A percentile compares a stretch with the other conserved stretches of the same genome.
These are phyloP conservation scores for Fusarium napiforme DNA, from an alignment of 2,329 filamentous ascomycete genomes.

Conservation along the genomic window DNA sequence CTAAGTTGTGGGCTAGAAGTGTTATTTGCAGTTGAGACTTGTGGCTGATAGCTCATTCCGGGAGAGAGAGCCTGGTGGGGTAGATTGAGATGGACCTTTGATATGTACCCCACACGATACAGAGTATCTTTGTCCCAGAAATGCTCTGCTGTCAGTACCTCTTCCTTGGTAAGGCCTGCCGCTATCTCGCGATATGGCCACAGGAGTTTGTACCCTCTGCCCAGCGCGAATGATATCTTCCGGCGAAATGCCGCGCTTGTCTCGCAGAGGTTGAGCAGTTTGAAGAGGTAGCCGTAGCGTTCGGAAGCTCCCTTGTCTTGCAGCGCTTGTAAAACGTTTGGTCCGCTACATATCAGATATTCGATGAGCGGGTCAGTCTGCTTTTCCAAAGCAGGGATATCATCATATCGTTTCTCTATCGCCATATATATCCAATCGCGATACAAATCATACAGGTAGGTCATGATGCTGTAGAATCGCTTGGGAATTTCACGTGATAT, in stretches of 20 bases:
- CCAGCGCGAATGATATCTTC: not conserved
- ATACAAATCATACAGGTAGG: fast-evolving
- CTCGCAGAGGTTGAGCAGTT: not conserved
- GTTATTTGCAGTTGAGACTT: too few relatives aligned
- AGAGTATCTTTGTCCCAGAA: not conserved
- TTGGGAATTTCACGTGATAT: too few relatives aligned
- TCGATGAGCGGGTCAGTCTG: not conserved
- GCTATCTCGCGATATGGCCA: not conserved
- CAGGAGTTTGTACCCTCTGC: not conserved
- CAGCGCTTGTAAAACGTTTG: not conserved
- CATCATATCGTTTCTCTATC: too few relatives aligned
- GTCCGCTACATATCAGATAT: not conserved
- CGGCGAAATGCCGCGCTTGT: not conserved
- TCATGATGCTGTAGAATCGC: not conserved
- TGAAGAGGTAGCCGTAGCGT: not conserved
- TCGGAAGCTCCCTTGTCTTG: fast-evolving
- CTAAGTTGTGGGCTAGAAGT: too few relatives aligned
- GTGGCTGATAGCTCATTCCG: too few relatives aligned
- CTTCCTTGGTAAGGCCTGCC: not conserved
- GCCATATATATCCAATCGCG: not conserved
- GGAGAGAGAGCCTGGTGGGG: too few relatives aligned
- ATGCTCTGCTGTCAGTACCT: not conserved
- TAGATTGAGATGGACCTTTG: not conserved
- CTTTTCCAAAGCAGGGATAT: too few relatives aligned
- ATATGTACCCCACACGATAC: not conserved